phyloP scores from a whole-genome alignment of 345 rosid genomes.

The Combretum micranthum region DNA sequence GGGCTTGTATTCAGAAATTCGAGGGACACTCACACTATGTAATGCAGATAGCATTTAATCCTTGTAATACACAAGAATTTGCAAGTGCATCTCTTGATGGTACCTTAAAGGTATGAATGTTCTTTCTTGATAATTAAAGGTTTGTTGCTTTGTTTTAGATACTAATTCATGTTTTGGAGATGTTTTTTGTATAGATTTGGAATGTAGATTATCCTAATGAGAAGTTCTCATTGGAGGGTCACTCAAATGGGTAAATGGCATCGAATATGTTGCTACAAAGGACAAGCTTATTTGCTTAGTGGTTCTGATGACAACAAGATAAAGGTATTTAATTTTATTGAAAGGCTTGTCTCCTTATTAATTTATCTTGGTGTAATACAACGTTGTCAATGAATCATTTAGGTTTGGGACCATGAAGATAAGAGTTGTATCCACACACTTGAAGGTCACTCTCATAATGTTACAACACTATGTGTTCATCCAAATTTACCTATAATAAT shows the following conservation, averaged over 20 bases:
- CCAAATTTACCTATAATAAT: slow-evolving; percentile 18
- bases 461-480: slow-evolving; percentile 11
- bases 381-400: not conserved
- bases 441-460: slow-evolving; percentile 23
- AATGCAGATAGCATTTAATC: slow-evolving; percentile 24
- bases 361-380: not conserved
- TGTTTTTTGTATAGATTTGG: slow-evolving; percentile 29
- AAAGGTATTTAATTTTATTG: slow-evolving; percentile 17
- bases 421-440: slow-evolving; percentile 18
- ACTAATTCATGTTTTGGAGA: no score
- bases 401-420: slow-evolving; percentile 26
- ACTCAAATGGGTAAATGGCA: slow-evolving; percentile 23
- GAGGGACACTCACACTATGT: slow-evolving; percentile 39
- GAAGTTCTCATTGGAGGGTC: slow-evolving; percentile 13
- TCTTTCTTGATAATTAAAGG: not conserved
- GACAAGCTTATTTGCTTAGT: slow-evolving; percentile 14
- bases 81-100: slow-evolving; percentile 36
- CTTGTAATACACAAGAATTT: slow-evolving; percentile 9
- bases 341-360: no score
- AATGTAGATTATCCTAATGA: slow-evolving; percentile 19
- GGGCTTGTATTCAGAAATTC: slow-evolving; percentile 22
- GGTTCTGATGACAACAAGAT: slow-evolving; percentile 31
- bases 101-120: slow-evolving; percentile 17
- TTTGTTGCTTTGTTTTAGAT: no score
- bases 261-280: slow-evolving; percentile 8